Evolutionary conservation across 495 filamentous ascomycete genomes (phyloP).

Genomic region (Paragyromitra xinjiangensis): DNA sequence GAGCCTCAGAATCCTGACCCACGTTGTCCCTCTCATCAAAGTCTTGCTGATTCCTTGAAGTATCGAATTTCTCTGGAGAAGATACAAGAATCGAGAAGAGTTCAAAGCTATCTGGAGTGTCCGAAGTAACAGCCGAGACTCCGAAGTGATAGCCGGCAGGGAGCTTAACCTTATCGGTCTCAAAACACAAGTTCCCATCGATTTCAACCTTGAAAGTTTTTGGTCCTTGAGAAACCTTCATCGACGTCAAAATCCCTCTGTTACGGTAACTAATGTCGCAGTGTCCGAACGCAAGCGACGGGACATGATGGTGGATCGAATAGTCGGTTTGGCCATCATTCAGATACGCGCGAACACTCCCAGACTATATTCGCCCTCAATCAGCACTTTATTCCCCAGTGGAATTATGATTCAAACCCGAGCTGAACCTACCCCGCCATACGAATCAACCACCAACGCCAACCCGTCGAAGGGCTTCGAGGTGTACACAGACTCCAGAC

Average conservation of each 20-base stretch:
- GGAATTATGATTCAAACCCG: neutral
- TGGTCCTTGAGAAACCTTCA: slow-evolving; percentile 73
- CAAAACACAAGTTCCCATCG: slow-evolving; percentile 84
- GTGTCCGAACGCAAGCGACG: slow-evolving; percentile 90
- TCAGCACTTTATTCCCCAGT: slow-evolving; percentile 39
- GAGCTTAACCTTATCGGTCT: slow-evolving; percentile 77
- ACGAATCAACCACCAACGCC: slow-evolving; percentile 84
- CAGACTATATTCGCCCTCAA: slow-evolving; percentile 63
- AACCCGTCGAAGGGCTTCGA: slow-evolving; percentile 71
- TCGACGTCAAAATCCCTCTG: slow-evolving; percentile 78
- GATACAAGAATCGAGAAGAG: slow-evolving; percentile 83
- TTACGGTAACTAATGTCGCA: slow-evolving; percentile 93
- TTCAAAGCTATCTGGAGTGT: slow-evolving; percentile 94
- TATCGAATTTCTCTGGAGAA: slow-evolving; percentile 55
- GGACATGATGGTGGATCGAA: slow-evolving; percentile 78
- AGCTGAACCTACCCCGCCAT: slow-evolving; percentile 68
- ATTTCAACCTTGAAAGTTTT: slow-evolving; percentile 76
- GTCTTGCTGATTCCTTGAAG: slow-evolving; percentile 42
- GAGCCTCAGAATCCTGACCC: slow-evolving; percentile 47
- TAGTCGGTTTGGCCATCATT: slow-evolving; percentile 90
- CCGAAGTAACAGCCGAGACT: slow-evolving; percentile 84
- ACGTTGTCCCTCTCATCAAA: slow-evolving; percentile 58
- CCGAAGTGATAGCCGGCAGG: slow-evolving; percentile 86
- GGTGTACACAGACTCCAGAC: slow-evolving; percentile 53
- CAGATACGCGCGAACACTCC: slow-evolving; percentile 87